These are phyloP conservation scores for Alternaria triticina DNA, from an alignment of 2,329 filamentous ascomycete genomes.

Conservation along the genomic window DNA sequence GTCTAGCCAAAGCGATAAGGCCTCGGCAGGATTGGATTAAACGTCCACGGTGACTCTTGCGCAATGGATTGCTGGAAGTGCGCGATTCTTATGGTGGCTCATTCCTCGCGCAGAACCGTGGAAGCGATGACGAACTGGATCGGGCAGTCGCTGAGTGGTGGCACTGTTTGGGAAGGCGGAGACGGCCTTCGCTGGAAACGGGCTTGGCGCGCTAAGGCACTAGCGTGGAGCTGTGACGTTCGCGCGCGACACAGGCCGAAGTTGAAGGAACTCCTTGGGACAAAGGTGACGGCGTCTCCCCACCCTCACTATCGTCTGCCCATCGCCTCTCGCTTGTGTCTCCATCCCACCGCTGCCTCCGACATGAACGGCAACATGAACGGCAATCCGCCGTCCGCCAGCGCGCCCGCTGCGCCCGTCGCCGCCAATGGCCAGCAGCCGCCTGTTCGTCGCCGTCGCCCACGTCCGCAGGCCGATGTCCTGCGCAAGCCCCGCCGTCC, in stretches of 20 bases:
- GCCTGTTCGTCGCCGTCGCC: slow-evolving; percentile 39
- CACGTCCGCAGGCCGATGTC: slow-evolving; percentile 46
- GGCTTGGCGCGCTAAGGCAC: slow-evolving; percentile 12
- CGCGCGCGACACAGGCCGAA: slow-evolving; percentile 4
- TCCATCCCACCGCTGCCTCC: slow-evolving; percentile 15
- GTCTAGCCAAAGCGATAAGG: background rate
- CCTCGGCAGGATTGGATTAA: background rate
- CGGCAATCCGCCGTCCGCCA: slow-evolving; percentile 19
- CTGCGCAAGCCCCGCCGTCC: slow-evolving; percentile 43
- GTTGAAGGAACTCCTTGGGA: slow-evolving; percentile 2
- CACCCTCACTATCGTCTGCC: slow-evolving; percentile 32
- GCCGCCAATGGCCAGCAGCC: slow-evolving; percentile 42
- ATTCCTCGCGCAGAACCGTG: background rate
- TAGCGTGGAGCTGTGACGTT: slow-evolving; percentile 24
- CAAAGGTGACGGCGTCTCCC: slow-evolving; percentile 14
- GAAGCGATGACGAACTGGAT: background rate
- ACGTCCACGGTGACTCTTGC: background rate
- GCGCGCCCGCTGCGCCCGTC: slow-evolving; percentile 34
- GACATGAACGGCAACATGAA: slow-evolving; percentile 32
- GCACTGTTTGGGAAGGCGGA: slow-evolving; percentile 11
- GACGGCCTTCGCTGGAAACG: slow-evolving; percentile 3
- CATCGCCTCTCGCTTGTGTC: slow-evolving; percentile 32
- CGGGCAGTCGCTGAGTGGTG: slow-evolving; percentile 6
- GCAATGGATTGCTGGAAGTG: background rate
- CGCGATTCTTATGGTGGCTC: background rate